A percentile compares a stretch with the other conserved stretches of the same genome.
Conservation (phyloP, 768 basidiomycete genomes). For the Daedaleopsis nitida region DNA sequence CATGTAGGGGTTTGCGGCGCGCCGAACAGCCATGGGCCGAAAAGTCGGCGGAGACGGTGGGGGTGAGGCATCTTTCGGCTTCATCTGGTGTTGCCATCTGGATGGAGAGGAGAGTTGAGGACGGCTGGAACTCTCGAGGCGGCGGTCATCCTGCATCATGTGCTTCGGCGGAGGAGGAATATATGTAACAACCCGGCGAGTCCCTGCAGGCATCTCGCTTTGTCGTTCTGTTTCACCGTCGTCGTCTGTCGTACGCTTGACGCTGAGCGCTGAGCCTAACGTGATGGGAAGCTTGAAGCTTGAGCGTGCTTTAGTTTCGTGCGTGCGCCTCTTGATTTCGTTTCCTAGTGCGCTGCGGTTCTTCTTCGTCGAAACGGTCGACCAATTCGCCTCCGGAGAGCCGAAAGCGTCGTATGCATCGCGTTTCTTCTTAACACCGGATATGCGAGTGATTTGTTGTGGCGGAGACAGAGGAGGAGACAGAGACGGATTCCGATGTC, state of each 20-base stretch:
- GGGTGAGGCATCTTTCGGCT: too few relatives aligned
- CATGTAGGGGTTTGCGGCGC: background rate
- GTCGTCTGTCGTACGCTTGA: too few relatives aligned
- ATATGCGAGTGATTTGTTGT: background rate
- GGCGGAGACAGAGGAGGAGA: background rate
- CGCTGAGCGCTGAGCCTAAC: background rate
- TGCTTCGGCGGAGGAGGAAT: constrained; percentile 9
- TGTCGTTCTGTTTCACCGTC: background rate
- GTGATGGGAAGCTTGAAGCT: constrained; percentile 7
- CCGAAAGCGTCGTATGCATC: constrained; percentile 26
- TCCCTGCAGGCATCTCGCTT: background rate
- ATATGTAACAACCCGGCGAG: background rate
- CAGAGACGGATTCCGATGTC: background rate
- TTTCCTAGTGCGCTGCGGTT: background rate
- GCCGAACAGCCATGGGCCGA: constrained; percentile 7
- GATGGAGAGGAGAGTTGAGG: background rate
- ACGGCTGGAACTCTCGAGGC: background rate
- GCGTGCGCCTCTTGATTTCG: background rate
- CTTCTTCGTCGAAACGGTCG: constrained; percentile 23
- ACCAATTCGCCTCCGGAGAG: constrained; percentile 29
- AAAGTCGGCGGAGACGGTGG: background rate
- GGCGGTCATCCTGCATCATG: background rate
- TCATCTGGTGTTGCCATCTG: background rate
- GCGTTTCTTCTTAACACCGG: constrained; percentile 11
- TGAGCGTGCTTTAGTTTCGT: background rate